phyloP scores from a whole-genome alignment of 176 grass and related monocot genomes.

The Cenchrus purpureus region DNA sequence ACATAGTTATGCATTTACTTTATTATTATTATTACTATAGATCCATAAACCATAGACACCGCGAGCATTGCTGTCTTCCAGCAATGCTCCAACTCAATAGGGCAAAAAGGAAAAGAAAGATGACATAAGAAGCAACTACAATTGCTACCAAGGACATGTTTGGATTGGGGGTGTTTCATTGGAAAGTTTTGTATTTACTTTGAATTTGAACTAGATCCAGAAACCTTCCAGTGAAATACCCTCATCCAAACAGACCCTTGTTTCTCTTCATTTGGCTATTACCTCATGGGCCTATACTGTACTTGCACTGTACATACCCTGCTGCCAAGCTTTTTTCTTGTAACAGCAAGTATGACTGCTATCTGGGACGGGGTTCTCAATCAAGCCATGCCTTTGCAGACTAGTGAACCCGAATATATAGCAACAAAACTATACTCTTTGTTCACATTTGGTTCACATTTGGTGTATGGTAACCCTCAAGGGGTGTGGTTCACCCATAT shows the following conservation, averaged over 20 bases:
- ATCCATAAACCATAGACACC: conserved; percentile 5
- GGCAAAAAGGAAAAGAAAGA: conserved; percentile 2
- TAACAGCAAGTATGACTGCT: conserved; percentile 47
- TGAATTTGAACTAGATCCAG: background rate
- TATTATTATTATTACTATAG: background rate
- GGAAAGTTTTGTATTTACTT: background rate
- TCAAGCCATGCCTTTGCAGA: conserved; percentile 54
- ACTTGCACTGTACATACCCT: conserved; percentile 58
- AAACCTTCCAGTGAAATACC: conserved; percentile 39
- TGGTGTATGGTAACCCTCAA: conserved; percentile 29
- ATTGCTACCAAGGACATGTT: conserved; percentile 3
- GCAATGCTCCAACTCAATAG: conserved; percentile 34
- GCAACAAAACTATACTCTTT: conserved; percentile 49
- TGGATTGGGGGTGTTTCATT: conserved; percentile 28
- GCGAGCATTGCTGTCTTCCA: conserved; percentile 42
- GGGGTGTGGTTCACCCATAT: conserved; percentile 74
- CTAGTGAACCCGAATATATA: conserved; percentile 24
- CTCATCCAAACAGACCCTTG: conserved; percentile 3
- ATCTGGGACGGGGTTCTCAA: conserved; percentile 41
- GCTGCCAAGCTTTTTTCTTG: conserved; percentile 51
- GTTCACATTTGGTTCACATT: conserved; percentile 30
- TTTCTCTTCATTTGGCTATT: conserved; percentile 45
- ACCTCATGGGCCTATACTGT: conserved; percentile 39
- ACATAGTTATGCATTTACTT: conserved; percentile 6
- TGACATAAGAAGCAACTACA: background rate